A percentile compares a stretch with the other conserved stretches of the same genome.
Conservation (phyloP, 805 yeast genomes). For the Candida broadrunensis region DNA sequence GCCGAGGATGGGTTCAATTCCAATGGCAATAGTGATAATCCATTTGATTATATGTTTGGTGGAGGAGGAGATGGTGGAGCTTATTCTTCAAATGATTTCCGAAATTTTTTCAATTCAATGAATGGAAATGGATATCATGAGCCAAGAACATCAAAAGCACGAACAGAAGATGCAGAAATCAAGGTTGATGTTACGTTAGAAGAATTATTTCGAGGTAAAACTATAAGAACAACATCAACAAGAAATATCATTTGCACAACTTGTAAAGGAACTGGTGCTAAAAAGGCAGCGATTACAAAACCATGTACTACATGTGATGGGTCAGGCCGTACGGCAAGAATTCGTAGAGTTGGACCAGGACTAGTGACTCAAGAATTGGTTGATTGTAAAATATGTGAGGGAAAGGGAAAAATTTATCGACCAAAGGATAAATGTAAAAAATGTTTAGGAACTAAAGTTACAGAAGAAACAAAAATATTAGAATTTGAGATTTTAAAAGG, state of each 20-base stretch:
- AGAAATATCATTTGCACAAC: slow-evolving; percentile 68
- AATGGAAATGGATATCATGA: slow-evolving; percentile 16
- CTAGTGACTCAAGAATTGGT: slow-evolving; percentile 60
- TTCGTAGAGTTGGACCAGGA: slow-evolving; percentile 72
- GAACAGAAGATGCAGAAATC: slow-evolving; percentile 68
- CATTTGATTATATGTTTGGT: slow-evolving; percentile 35
- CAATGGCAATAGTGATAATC: slow-evolving; percentile 27
- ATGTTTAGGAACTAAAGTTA: slow-evolving; percentile 64
- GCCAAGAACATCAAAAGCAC: slow-evolving; percentile 16
- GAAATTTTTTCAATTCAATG: slow-evolving; percentile 59
- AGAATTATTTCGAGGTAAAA: slow-evolving; percentile 78
- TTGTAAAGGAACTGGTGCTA: slow-evolving; percentile 79
- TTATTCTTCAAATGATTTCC: slow-evolving; percentile 72
- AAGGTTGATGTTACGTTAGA: slow-evolving; percentile 64
- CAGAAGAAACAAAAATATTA: slow-evolving; percentile 64
- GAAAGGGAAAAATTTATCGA: slow-evolving; percentile 58
- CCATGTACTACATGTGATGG: slow-evolving; percentile 73
- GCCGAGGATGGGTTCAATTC: slow-evolving; percentile 19
- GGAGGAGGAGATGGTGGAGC: slow-evolving; percentile 38
- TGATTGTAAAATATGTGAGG: slow-evolving; percentile 67
- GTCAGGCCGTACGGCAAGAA: slow-evolving; percentile 56
- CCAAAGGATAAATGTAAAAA: slow-evolving; percentile 72
- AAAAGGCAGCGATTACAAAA: slow-evolving; percentile 50
- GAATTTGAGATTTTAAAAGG: slow-evolving; percentile 81
- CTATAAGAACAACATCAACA: slow-evolving; percentile 67